Base-by-base conservation (phyloP, 305 asterid genomes). In the Fraxinus angustifolia region DNA sequence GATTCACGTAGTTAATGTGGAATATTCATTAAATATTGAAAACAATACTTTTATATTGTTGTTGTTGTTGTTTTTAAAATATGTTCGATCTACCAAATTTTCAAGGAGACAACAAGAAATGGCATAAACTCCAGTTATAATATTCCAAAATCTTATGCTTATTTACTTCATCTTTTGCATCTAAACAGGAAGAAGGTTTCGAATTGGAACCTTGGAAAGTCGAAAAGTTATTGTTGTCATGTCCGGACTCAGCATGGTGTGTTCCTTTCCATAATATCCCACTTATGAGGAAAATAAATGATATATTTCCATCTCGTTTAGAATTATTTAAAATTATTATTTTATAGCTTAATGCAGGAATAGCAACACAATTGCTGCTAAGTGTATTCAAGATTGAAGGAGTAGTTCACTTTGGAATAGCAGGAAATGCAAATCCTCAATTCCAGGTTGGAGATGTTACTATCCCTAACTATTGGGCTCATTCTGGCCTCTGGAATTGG, bases 161-260 rank as follows among this genome's bases (percentile, higher is more conserved):
- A 17, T 45, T 16, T 45, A 19, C 14, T 28, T 31, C 73, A 33
- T 31, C 4, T 36, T 38, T 0, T 38, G 33, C 45, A 68, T 42
- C 6, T 11, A 12, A 26, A 6, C 79, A 90, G 93, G 93, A 73
- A 87, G 78, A 84, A 86, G 86, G 80, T 90, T 90, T 77, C 80
- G 91, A 23, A 87, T 90, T 78, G 93, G 92, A 77, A 78, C 70
- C 12, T 74, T 90, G 73, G 81, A 62, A 11, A 82, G 62, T 2
- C 80, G 86, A 33, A 86, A 79, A 65, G 91, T 90, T 40, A 56
- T 90, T 8, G 5, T 89, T 28, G 91, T 90, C 78, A 87, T 90
- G 92, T 79, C 90, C 2, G 93, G 93, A 17, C 85, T 87, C 17
- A 87, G 89, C 75, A 87, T 88, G 93, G 91, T 90, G 65, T 8